A percentile compares a stretch with the other conserved stretches of the same genome.
These are phyloP conservation scores for Cetraspora pellucida DNA, from an alignment of 192 early-diverging fungal species.

Conservation along the genomic window DNA sequence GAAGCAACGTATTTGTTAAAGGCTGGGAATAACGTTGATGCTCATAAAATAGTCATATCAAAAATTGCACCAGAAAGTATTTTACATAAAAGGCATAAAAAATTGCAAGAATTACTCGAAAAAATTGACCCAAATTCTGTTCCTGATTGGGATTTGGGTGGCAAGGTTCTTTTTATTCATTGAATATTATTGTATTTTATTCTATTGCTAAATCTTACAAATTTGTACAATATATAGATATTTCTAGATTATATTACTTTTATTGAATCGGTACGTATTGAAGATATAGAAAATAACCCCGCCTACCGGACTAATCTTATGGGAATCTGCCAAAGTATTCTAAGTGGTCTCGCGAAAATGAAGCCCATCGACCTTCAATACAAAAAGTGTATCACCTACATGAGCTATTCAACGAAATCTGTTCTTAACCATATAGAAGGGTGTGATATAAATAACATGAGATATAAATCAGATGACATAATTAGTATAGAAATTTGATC, in stretches of 20 bases:
- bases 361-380: neutral
- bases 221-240: neutral
- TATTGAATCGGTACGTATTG: neutral
- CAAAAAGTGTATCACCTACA: neutral
- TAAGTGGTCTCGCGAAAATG: neutral
- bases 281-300: neutral
- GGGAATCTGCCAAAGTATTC: neutral
- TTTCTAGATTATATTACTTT: neutral
- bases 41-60: slow-evolving; percentile 54
- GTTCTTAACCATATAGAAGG: neutral
- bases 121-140: slow-evolving; percentile 43
- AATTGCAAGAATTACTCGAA: slow-evolving; percentile 42
- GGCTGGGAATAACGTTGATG: slow-evolving; percentile 47
- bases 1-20: slow-evolving; percentile 50
- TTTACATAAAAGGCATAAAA: slow-evolving; percentile 50
- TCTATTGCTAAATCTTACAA: neutral
- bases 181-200: neutral
- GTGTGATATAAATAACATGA: neutral
- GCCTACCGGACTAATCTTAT: neutral
- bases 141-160: slow-evolving; percentile 37
- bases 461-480: neutral
- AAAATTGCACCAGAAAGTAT: slow-evolving; percentile 59
- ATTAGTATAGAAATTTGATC: neutral
- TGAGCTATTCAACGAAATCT: neutral
- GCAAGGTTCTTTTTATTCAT: slow-evolving; percentile 13